Evolutionary conservation across 768 basidiomycete genomes (phyloP).

Genomic region (Collybia mongolica): DNA sequence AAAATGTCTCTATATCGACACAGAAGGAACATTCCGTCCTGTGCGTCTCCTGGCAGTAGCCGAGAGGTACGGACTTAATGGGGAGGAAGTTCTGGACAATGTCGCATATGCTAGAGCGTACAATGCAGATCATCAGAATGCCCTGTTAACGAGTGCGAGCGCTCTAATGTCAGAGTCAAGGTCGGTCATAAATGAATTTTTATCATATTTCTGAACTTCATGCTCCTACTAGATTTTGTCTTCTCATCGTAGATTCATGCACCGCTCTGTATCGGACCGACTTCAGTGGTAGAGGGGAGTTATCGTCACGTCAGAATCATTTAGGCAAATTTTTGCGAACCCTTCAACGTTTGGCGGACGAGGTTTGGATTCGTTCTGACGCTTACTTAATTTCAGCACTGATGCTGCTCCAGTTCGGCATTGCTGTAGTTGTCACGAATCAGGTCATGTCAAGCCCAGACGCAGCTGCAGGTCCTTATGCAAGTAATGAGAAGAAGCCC

Average conservation of each 20-base stretch:
- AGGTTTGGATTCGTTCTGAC: constrained; percentile 48
- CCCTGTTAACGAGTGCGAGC: constrained; percentile 86
- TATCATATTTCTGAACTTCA: not conserved
- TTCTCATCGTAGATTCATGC: constrained; percentile 95
- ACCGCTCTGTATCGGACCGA: constrained; percentile 96
- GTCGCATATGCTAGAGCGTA: constrained; percentile 98
- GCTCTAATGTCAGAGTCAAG: constrained; percentile 99
- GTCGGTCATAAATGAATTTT: constrained; percentile 39
- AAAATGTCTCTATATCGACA: constrained; percentile 98
- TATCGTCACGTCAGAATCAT: constrained; percentile 93
- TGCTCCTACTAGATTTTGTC: constrained; percentile 70
- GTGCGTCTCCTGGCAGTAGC: constrained; percentile 92
- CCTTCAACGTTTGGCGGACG: constrained; percentile 91
- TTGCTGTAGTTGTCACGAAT: constrained; percentile 96
- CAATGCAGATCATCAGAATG: constrained; percentile 96
- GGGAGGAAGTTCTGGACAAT: constrained; percentile 97
- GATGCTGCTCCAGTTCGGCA: constrained; percentile 71
- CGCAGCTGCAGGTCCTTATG: constrained; percentile 85
- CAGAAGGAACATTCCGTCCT: constrained; percentile 98
- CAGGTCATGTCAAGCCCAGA: constrained; percentile 99
- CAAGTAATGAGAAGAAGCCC: constrained; percentile 93
- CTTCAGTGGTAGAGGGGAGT: constrained; percentile 92
- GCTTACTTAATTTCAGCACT: constrained; percentile 10
- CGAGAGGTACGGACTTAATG: constrained; percentile 94
- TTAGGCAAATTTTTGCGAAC: constrained; percentile 94